These are phyloP conservation scores for Amanita muscaria DNA, from an alignment of 768 basidiomycete species.

Conservation along the genomic window DNA sequence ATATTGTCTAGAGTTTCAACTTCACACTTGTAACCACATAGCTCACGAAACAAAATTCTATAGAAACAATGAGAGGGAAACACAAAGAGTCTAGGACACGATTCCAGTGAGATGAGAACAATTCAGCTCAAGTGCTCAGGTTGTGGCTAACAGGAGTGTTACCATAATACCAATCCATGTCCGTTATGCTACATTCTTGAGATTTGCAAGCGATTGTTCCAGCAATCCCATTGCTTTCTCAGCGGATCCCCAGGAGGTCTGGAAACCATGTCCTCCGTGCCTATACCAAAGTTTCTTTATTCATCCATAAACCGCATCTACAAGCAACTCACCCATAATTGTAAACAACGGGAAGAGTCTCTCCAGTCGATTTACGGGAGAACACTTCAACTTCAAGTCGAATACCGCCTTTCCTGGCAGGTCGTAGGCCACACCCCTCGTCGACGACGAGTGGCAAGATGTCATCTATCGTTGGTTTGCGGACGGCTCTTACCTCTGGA, in stretches of 20 bases:
- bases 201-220: constrained; percentile 23
- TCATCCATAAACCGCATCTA: neutral
- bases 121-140: too few species aligned
- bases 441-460: constrained; percentile 38
- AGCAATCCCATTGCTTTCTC: constrained; percentile 33
- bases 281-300: constrained; percentile 17
- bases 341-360: constrained; percentile 41
- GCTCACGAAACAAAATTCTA: too few species aligned
- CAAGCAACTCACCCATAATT: constrained; percentile 52
- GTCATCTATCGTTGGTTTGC: constrained; percentile 42
- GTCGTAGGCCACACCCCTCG: constrained; percentile 55
- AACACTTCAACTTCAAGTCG: constrained; percentile 39
- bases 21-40: too few species aligned
- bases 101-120: too few species aligned
- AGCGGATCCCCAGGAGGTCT: constrained; percentile 52
- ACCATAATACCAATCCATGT: too few species aligned
- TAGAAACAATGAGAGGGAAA: too few species aligned
- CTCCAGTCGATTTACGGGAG: constrained; percentile 12
- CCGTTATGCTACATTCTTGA: too few species aligned
- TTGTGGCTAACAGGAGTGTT: too few species aligned
- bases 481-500: constrained; percentile 37
- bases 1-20: too few species aligned
- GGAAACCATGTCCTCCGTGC: constrained; percentile 48
- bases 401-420: constrained; percentile 58
- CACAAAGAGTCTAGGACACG: too few species aligned